phyloP scores from a whole-genome alignment of 768 basidiomycete genomes.

The Mycena vitilis region DNA sequence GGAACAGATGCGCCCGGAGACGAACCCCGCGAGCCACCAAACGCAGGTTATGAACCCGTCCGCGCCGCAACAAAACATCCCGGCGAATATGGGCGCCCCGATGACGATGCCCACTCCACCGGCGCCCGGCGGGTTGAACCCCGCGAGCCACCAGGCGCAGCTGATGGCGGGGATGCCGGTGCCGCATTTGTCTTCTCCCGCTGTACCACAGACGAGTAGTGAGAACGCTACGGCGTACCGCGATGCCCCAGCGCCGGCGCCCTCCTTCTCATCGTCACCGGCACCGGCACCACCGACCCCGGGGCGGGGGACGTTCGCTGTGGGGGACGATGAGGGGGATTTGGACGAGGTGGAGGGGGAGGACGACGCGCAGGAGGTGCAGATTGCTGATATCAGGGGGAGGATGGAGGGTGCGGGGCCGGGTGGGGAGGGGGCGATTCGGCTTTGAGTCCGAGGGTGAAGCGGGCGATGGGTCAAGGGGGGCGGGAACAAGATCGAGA shows the following conservation, averaged over 20 bases:
- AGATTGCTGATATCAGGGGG: slow-evolving; percentile 16
- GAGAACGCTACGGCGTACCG: neutral
- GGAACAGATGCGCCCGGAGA: slow-evolving; percentile 5
- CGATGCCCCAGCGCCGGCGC: slow-evolving; percentile 1
- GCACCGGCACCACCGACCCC: neutral
- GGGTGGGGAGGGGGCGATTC: neutral
- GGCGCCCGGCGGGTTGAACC: slow-evolving; percentile 14
- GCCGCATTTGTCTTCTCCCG: slow-evolving; percentile 8
- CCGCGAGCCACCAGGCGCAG: slow-evolving; percentile 36
- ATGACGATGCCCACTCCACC: neutral
- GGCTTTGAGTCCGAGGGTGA: no score
- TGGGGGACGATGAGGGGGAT: slow-evolving; percentile 30
- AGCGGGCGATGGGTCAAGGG: no score
- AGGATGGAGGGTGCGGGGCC: neutral
- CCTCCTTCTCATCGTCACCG: neutral
- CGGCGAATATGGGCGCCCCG: neutral
- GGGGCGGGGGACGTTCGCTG: slow-evolving; percentile 15
- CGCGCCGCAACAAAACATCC: no score
- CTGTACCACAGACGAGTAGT: neutral
- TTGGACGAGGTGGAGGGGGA: slow-evolving; percentile 26
- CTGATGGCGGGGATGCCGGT: slow-evolving; percentile 31
- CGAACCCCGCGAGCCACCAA: slow-evolving; percentile 32
- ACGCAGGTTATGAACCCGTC: slow-evolving; percentile 10
- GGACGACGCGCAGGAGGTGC: slow-evolving; percentile 7
- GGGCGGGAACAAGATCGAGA: no score